Percentiles rank a stretch among this genome's conserved stretches.
These are phyloP conservation scores for Aspergillus jensenii DNA, from an alignment of 2,329 filamentous ascomycete genomes.

Conservation along the genomic window DNA sequence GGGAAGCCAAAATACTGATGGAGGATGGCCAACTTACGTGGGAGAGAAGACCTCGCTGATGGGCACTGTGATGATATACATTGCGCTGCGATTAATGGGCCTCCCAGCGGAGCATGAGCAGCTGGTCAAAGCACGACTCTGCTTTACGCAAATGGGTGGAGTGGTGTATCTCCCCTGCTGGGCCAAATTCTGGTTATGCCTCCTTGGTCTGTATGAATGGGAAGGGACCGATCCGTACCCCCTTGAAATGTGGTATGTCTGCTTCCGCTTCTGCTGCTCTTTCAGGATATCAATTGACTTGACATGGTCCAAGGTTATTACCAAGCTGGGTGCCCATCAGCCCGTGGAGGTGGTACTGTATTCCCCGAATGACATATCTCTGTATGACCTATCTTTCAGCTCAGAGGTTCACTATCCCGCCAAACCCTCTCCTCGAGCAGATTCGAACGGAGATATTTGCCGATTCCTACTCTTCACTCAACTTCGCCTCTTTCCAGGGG, in stretches of 20 bases:
- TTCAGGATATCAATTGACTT: no score
- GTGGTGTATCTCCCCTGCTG: not conserved
- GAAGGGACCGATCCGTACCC: conserved; percentile 4
- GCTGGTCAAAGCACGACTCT: not conserved
- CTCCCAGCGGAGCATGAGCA: not conserved
- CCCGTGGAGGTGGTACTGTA: conserved; percentile 12
- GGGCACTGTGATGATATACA: conserved; percentile 6
- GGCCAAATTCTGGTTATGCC: conserved; percentile 14
- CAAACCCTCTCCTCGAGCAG: not conserved
- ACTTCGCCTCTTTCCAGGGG: not conserved
- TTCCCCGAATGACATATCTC: conserved; percentile 5
- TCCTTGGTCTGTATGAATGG: conserved; percentile 12
- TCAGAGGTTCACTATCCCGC: not conserved
- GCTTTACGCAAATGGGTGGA: not conserved
- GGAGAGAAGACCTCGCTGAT: conserved; percentile 1
- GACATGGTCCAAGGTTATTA: not conserved
- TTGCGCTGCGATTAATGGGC: conserved; percentile 7
- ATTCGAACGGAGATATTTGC: conserved; percentile 8
- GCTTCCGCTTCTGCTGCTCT: no score
- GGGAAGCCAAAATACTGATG: not conserved
- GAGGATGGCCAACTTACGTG: conserved; percentile 8
- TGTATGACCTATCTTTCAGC: conserved; percentile 8
- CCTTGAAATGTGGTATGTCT: not conserved
- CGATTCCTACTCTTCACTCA: not conserved
- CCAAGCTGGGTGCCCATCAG: conserved; percentile 6